Evolutionary conservation across 805 yeast species (phyloP), one percentile per base, ranked within the genome.

Genomic region (Scheffersomyces spartinae): DNA sequence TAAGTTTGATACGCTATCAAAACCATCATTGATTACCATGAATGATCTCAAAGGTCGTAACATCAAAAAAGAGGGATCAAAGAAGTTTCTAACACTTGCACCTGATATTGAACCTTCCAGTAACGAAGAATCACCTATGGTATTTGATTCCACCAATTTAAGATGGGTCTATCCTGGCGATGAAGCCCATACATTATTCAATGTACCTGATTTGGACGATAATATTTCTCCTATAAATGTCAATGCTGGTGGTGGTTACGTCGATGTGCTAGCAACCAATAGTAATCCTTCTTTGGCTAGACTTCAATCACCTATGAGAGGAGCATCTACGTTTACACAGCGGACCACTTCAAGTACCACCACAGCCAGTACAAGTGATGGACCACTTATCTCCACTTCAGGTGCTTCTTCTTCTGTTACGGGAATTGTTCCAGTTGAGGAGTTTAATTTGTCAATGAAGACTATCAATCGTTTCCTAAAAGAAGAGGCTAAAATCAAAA

Each of bases 321-420:
- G 61, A 5, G 43, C 44, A 7, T 55, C 62, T 31, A 41, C 47
- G 13, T 55, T 49, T 26, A 57, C 63, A 6, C 58, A 55, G 30
- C 24, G 64, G 26, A 52, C 64, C 0, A 28, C 43, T 2, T 58
- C 61, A 24, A 43, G 49, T 6, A 30, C 30, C 10, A 48, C 58
- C 5, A 36, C 36, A 12, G 31, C 36, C 11, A 35, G n/a, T n/a
- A n/a, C n/a, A n/a, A n/a, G n/a, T n/a, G n/a, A n/a, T n/a, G n/a
- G n/a, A n/a, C n/a, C n/a, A n/a, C n/a, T n/a, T n/a, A n/a, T n/a
- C n/a, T n/a, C 41, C 5, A 27, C 33, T 9, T 30, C 29, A 1
- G 36, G 27, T 8, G 34, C 28, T 9, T n/a, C n/a, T n/a, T n/a
- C n/a, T n/a, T n/a, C n/a, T n/a, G n/a, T n/a, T n/a, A n/a, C n/a